Conservation (phyloP, 352 stramenopile species). For the Globisporangium sylvaticum region DNA sequence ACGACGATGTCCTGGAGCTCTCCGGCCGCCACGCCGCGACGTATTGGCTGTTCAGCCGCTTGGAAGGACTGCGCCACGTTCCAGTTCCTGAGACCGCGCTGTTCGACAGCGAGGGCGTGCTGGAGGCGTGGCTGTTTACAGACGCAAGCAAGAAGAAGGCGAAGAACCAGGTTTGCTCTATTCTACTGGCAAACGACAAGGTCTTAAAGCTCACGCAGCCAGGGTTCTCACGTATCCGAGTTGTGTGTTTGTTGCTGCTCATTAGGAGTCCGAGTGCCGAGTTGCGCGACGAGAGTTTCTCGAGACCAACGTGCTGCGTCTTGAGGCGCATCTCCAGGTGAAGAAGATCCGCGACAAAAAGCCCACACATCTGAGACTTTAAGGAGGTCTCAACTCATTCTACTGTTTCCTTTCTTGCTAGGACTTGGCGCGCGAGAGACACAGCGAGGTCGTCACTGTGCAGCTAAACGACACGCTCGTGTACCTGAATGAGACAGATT, state of each 20-base stretch:
- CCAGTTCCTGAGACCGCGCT: constrained; percentile 32
- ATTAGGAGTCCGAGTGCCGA: not conserved
- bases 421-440: constrained; percentile 14
- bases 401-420: not conserved
- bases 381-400: not conserved
- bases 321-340: constrained; percentile 38
- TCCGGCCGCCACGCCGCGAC: constrained; percentile 20
- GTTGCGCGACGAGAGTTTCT: constrained; percentile 18
- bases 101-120: constrained; percentile 37
- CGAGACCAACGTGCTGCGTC: constrained; percentile 31
- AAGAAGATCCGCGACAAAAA: not conserved
- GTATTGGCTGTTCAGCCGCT: constrained; percentile 29
- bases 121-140: constrained; percentile 30
- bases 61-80: constrained; percentile 23
- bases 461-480: constrained; percentile 11
- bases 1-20: not conserved
- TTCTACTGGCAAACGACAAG: not conserved
- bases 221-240: not conserved
- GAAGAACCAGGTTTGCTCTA: not conserved
- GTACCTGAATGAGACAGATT: constrained; percentile 16
- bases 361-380: too few relatives aligned
- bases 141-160: constrained; percentile 8
- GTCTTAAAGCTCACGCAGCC: not conserved
- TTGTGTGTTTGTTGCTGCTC: not conserved
- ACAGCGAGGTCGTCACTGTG: constrained; percentile 15